Base-by-base conservation (phyloP, 116 monocot species). In the Papilionanthe hybrid region DNA sequence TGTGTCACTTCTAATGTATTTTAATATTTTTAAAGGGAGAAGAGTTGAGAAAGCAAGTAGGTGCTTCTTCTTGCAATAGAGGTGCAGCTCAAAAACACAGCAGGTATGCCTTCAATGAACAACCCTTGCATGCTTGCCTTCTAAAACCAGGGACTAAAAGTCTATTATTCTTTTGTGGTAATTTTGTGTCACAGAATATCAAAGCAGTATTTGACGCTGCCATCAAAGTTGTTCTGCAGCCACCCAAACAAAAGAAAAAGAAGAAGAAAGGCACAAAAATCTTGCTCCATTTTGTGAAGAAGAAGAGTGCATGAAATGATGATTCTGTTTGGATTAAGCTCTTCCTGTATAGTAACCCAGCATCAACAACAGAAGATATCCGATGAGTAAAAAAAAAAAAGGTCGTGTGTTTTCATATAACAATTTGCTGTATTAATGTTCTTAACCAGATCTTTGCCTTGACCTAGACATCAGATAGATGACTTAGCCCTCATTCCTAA, bases 81-180 rank as follows among this genome's bases (percentile, higher is more conserved):
- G n/a, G n/a, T 93, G 93, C 87, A 94, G 91, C 77, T 90, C 91
- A 78, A 94, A 94, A 78, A 91, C 94, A 27, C 89, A 91, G 47
- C 91, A 94, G 66, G 91, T 90, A 84, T 42, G 75, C 4, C 22
- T 11, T 22, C n/a, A 60, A 53, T 22, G 8, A 6, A 13, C 12
- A 60, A 7, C 5, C 22, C 60, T 8, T 32, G 22, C 15, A 53
- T 53, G 53, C 3, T 53, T 13, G 15, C 60, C 22, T 23, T 60
- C 1, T 11, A 60, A 23, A 4, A 22, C 22, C 60, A 60, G 23
- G n/a, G n/a, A 5, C 32, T 7, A 15, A 32, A 5, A 29, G 3
- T 71, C 13, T 30, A 3, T 75, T n/a, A n/a, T 37, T 32, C 5
- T 37, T 44, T 0, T 63, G 1, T 65, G 29, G 56, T 60, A 45